Evolutionary conservation across 768 basidiomycete species (phyloP).

Genomic region (Mycena capillaripes): DNA sequence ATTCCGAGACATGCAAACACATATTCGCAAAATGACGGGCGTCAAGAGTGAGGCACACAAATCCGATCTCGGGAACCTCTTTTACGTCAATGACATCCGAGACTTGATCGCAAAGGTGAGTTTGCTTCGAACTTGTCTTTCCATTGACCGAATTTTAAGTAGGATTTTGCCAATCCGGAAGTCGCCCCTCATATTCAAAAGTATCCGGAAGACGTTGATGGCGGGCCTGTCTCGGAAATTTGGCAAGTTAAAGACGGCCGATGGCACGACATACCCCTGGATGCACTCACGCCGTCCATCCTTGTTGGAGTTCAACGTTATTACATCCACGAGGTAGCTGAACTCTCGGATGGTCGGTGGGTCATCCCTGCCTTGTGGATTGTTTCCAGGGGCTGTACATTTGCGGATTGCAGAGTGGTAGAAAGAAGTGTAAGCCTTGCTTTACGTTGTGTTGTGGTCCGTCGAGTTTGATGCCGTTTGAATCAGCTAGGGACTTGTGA

Average conservation of each 20-base stretch:
- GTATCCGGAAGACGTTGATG: constrained; percentile 46
- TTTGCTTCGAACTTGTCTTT: too few relatives aligned
- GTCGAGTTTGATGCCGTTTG: too few relatives aligned
- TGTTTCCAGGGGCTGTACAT: not conserved
- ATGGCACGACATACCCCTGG: constrained; percentile 40
- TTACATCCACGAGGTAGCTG: constrained; percentile 34
- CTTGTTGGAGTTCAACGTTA: constrained; percentile 40
- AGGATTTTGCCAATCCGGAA: constrained; percentile 51
- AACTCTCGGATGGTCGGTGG: not conserved
- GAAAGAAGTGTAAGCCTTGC: not conserved
- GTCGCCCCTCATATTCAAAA: constrained; percentile 42
- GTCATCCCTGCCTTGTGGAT: constrained; percentile 18
- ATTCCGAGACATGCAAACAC: constrained; percentile 41
- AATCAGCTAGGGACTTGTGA: not conserved
- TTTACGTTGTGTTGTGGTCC: not conserved
- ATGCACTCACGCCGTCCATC: constrained; percentile 41
- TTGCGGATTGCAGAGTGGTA: not conserved
- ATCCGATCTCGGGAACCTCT: constrained; percentile 21
- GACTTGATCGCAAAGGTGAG: too few relatives aligned
- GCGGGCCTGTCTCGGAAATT: constrained; percentile 46
- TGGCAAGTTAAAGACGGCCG: constrained; percentile 45
- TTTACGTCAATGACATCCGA: too few relatives aligned
- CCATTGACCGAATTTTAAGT: too few relatives aligned
- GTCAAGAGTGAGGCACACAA: constrained; percentile 22
- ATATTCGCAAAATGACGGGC: constrained; percentile 31